phyloP scores from a whole-genome alignment of 2,329 filamentous ascomycete genomes.

The Scytalidium sp. region DNA sequence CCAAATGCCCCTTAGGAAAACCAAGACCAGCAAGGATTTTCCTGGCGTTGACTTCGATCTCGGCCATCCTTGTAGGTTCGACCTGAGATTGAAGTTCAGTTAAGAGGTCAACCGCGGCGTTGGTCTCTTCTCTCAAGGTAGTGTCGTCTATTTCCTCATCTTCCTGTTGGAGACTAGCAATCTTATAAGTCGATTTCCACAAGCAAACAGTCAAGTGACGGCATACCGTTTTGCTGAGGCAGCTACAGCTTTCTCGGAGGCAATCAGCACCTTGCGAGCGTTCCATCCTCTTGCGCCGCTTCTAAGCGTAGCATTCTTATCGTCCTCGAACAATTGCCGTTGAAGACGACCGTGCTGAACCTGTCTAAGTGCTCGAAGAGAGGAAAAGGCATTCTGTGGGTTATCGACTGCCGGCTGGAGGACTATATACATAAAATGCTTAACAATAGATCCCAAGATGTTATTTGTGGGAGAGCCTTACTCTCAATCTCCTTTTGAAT shows the following conservation, averaged over 20 bases:
- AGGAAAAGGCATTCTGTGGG: constrained; percentile 49
- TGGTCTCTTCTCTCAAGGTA: constrained; percentile 60
- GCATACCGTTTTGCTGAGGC: constrained; percentile 38
- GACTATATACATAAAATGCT: constrained; percentile 29
- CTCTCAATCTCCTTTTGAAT: constrained; percentile 59
- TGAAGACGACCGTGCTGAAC: constrained; percentile 61
- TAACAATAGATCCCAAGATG: background rate
- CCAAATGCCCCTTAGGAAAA: constrained; percentile 61
- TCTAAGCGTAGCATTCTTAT: constrained; percentile 70
- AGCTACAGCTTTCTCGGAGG: constrained; percentile 64
- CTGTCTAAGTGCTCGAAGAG: constrained; percentile 58
- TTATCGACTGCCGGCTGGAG: constrained; percentile 58
- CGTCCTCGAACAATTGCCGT: constrained; percentile 62
- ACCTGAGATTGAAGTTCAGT: constrained; percentile 65
- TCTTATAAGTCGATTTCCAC: background rate
- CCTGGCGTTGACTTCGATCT: constrained; percentile 64
- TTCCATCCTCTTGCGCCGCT: constrained; percentile 73
- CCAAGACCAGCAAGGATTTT: constrained; percentile 67
- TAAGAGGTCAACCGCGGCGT: constrained; percentile 67
- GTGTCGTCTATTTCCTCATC: constrained; percentile 55
- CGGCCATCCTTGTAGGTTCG: constrained; percentile 61
- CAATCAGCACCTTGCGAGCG: constrained; percentile 71
- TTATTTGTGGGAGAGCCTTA: constrained; percentile 28
- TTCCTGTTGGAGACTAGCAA: constrained; percentile 43
- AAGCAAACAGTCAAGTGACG: background rate